Evolutionary conservation across 2,329 filamentous ascomycete species (phyloP).

Genomic region (Chaetomium globosum): DNA sequence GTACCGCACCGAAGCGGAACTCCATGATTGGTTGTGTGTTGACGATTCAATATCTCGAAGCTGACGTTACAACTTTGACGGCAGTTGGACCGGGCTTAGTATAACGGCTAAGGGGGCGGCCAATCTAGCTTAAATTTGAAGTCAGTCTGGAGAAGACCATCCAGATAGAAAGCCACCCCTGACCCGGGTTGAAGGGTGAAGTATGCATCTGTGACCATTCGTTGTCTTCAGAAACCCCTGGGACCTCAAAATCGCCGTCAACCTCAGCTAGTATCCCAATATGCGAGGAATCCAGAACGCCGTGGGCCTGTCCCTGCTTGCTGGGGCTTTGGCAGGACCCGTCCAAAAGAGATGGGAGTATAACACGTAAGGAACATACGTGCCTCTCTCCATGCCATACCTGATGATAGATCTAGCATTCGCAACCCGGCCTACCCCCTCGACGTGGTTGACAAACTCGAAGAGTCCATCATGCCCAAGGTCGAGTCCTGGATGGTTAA

Average conservation of each 20-base stretch:
- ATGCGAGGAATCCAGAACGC: conserved; percentile 22
- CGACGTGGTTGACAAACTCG: conserved; percentile 40
- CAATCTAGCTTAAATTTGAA: not conserved
- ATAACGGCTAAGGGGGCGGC: not conserved
- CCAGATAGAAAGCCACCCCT: not conserved
- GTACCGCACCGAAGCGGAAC: not conserved
- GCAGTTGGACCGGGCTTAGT: conserved; percentile 4
- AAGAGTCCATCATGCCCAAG: conserved; percentile 37
- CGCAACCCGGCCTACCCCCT: conserved; percentile 38
- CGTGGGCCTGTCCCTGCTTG: conserved; percentile 22
- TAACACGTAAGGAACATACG: conserved; percentile 14
- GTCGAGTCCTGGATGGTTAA: conserved; percentile 38
- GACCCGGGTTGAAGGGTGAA: not conserved
- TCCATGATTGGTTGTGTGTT: not conserved
- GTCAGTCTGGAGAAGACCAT: not conserved
- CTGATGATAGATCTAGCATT: conserved; percentile 14
- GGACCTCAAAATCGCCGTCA: not conserved
- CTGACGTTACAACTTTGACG: not conserved
- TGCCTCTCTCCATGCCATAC: not conserved
- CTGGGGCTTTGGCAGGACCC: conserved; percentile 12
- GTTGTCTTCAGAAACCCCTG: not conserved
- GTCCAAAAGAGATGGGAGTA: conserved; percentile 20
- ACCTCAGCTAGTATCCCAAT: not conserved
- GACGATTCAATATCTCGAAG: not conserved
- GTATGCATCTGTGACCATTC: not conserved